phyloP scores from a whole-genome alignment of 1,284 basidiomycete species.

The Ceratobasidium theobromae region DNA sequence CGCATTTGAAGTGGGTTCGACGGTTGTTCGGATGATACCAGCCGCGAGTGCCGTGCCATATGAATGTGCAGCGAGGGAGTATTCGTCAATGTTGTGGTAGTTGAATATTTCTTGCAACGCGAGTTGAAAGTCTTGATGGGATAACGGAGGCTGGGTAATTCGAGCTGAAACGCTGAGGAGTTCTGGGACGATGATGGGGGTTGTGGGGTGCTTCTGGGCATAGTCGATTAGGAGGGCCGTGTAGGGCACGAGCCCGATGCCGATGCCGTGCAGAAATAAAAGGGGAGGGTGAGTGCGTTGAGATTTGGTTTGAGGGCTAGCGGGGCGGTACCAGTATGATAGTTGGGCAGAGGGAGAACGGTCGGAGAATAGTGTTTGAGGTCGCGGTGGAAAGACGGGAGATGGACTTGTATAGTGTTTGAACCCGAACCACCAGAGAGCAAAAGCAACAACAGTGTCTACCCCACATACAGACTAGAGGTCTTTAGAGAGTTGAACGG shows the following conservation, averaged over 20 bases:
- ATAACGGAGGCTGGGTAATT: slow-evolving; percentile 54
- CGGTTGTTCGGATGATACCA: not conserved
- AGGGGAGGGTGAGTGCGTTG: slow-evolving; percentile 52
- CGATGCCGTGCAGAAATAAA: slow-evolving; percentile 66
- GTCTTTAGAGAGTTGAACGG: not conserved
- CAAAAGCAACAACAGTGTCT: slow-evolving; percentile 50
- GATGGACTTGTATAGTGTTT: slow-evolving; percentile 51
- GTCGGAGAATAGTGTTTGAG: slow-evolving; percentile 50
- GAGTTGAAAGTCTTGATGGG: slow-evolving; percentile 38
- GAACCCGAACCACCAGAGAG: slow-evolving; percentile 52
- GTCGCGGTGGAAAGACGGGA: slow-evolving; percentile 56
- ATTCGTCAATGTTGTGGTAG: slow-evolving; percentile 46
- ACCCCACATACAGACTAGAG: slow-evolving; percentile 55
- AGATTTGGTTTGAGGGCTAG: not conserved
- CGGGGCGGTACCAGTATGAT: slow-evolving; percentile 65
- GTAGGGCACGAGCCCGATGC: slow-evolving; percentile 64
- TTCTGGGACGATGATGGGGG: slow-evolving; percentile 61
- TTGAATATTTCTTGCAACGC: slow-evolving; percentile 48
- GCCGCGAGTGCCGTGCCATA: slow-evolving; percentile 62
- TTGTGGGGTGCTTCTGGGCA: slow-evolving; percentile 47
- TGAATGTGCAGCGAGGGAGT: slow-evolving; percentile 58
- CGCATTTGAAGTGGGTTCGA: not conserved
- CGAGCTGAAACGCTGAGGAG: slow-evolving; percentile 60
- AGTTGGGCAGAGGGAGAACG: slow-evolving; percentile 47
- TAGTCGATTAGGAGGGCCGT: slow-evolving; percentile 52